Evolutionary conservation across 1,284 basidiomycete genomes (phyloP).

Genomic region (Microbotryum scabiosae): DNA sequence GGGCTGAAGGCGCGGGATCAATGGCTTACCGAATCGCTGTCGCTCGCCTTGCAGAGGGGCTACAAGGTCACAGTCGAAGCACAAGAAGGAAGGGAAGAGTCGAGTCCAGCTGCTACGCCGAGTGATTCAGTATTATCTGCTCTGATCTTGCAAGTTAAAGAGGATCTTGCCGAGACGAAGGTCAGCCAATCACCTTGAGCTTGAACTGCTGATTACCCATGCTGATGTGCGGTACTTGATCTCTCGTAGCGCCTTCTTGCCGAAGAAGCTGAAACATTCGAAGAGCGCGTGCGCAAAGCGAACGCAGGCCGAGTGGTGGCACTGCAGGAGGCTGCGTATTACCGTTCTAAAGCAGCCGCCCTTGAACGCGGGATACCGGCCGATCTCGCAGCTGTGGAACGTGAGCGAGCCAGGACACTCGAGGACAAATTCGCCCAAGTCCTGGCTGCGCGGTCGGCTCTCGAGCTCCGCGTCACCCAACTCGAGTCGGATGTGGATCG

Average conservation of each 20-base stretch:
- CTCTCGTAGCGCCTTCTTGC: constrained; percentile 55
- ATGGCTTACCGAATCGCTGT: constrained; percentile 31
- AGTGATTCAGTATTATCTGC: not conserved
- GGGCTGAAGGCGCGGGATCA: constrained; percentile 40
- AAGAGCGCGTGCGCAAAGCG: constrained; percentile 68
- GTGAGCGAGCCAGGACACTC: constrained; percentile 67
- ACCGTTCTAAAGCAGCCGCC: constrained; percentile 84
- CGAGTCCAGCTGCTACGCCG: not conserved
- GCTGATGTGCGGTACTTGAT: constrained; percentile 18
- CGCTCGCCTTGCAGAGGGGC: constrained; percentile 26
- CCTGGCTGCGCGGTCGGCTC: constrained; percentile 57
- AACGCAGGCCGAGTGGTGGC: constrained; percentile 72
- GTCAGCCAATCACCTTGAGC: constrained; percentile 45
- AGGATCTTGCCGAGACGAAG: constrained; percentile 79
- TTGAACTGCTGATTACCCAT: constrained; percentile 4
- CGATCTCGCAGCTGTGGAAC: constrained; percentile 66
- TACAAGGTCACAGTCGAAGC: constrained; percentile 20
- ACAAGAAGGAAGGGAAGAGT: constrained; percentile 36
- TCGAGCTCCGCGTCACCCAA: constrained; percentile 67
- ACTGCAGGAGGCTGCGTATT: constrained; percentile 90
- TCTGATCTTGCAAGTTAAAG: constrained; percentile 68
- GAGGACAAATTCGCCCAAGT: constrained; percentile 70
- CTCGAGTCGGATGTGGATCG: constrained; percentile 44
- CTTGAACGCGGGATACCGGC: constrained; percentile 61
- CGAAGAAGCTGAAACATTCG: constrained; percentile 65